Conservation (phyloP, 345 rosid species). For the Fremontodendron californicum region DNA sequence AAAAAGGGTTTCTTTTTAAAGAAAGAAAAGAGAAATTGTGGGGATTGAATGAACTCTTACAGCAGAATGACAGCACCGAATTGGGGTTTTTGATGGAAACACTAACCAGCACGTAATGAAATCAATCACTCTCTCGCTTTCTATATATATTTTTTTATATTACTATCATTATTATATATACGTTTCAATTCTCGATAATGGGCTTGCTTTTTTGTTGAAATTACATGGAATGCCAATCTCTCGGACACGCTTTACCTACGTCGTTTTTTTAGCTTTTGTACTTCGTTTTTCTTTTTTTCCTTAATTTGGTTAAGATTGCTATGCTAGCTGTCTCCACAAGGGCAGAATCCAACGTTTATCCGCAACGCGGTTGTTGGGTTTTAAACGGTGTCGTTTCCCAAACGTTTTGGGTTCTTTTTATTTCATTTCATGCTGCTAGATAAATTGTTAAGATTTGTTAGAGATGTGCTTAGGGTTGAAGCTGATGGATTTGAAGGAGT, state of each 20-base stretch:
- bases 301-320: neutral
- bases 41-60: neutral
- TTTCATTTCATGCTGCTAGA: too few species aligned
- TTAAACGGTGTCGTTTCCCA: neutral
- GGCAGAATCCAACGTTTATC: neutral
- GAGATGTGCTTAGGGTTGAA: too few species aligned
- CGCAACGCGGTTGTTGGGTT: neutral
- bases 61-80: neutral
- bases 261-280: neutral
- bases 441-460: too few species aligned
- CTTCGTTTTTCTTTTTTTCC: neutral
- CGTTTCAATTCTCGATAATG: neutral
- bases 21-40: neutral
- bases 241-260: slow-evolving; percentile 10
- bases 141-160: accelerated
- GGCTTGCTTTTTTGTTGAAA: neutral
- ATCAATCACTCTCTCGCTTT: neutral
- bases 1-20: neutral
- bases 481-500: too few species aligned
- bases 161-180: too few species aligned
- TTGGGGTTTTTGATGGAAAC: neutral
- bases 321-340: neutral
- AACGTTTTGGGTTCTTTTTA: too few species aligned
- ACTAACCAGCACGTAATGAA: neutral
- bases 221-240: slow-evolving; percentile 7